phyloP scores from a whole-genome alignment of 805 yeast genomes.

The Starmerella cellae region DNA sequence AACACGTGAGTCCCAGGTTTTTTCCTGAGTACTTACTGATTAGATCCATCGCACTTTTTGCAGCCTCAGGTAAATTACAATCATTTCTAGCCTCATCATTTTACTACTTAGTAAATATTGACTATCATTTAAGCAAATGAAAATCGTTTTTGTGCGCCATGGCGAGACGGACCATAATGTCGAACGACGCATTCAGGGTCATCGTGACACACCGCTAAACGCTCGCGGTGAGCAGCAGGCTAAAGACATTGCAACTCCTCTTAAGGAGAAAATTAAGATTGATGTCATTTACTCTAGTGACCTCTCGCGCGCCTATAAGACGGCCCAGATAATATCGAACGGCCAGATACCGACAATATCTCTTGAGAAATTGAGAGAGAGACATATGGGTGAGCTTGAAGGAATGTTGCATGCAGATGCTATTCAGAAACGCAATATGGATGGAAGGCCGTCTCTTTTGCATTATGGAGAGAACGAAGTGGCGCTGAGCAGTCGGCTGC shows the following conservation, averaged over 20 bases:
- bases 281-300: conserved; percentile 19
- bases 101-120: too few relatives aligned
- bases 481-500: conserved; percentile 10
- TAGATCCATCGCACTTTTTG: too few relatives aligned
- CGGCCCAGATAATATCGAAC: conserved; percentile 18
- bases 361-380: conserved; percentile 16
- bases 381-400: conserved; percentile 20
- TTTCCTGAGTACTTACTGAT: too few relatives aligned
- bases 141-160: conserved; percentile 18
- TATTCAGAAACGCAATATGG: conserved; percentile 2
- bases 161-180: conserved; percentile 21
- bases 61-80: too few relatives aligned
- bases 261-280: conserved; percentile 8
- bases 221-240: conserved; percentile 20
- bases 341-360: conserved; percentile 1
- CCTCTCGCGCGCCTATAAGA: conserved; percentile 17
- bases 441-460: conserved; percentile 5
- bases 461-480: conserved; percentile 18
- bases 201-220: conserved; percentile 17
- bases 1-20: too few relatives aligned
- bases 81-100: too few relatives aligned
- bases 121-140: conserved; percentile 12
- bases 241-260: conserved; percentile 5
- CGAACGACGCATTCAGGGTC: conserved; percentile 21
- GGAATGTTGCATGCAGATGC: conserved; percentile 17